Evolutionary conservation across 1,139 yeast genomes (phyloP).

Genomic region (Geotrichum phurueaensis): DNA sequence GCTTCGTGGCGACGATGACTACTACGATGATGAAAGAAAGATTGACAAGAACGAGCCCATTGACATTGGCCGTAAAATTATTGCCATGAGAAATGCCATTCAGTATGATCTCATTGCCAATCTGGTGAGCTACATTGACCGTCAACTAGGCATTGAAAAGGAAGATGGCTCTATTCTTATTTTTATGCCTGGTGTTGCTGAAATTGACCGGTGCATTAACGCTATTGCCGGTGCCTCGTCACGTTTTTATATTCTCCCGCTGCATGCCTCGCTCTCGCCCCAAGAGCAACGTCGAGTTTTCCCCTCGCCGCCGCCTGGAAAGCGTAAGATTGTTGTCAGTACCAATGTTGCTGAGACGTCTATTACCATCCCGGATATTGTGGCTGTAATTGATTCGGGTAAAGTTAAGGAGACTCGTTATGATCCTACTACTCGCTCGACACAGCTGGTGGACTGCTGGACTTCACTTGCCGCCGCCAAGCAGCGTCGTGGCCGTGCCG

Average conservation of each 20-base stretch:
- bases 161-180: slow-evolving; percentile 71
- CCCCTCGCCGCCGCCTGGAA: slow-evolving; percentile 44
- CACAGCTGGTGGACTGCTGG: slow-evolving; percentile 74
- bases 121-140: slow-evolving; percentile 50
- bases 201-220: slow-evolving; percentile 54
- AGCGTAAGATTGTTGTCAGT: slow-evolving; percentile 77
- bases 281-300: slow-evolving; percentile 78
- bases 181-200: slow-evolving; percentile 87
- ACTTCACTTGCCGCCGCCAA: slow-evolving; percentile 87
- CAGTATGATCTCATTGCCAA: slow-evolving; percentile 66
- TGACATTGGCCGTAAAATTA: slow-evolving; percentile 34
- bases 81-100: slow-evolving; percentile 42
- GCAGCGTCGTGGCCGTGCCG: slow-evolving; percentile 97
- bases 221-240: slow-evolving; percentile 31
- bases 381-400: slow-evolving; percentile 85
- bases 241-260: slow-evolving; percentile 49
- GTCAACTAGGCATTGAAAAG: slow-evolving; percentile 35
- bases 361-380: slow-evolving; percentile 89
- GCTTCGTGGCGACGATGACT: slow-evolving; percentile 26
- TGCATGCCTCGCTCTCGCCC: slow-evolving; percentile 82
- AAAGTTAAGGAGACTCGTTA: slow-evolving; percentile 72
- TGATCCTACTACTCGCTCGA: slow-evolving; percentile 60
- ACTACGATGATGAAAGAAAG: slow-evolving; percentile 8
- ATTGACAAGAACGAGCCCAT: slow-evolving; percentile 5
- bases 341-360: slow-evolving; percentile 84